Base-by-base conservation (phyloP, 352 stramenopile species). In the Hyaloperonospora brassicae region DNA sequence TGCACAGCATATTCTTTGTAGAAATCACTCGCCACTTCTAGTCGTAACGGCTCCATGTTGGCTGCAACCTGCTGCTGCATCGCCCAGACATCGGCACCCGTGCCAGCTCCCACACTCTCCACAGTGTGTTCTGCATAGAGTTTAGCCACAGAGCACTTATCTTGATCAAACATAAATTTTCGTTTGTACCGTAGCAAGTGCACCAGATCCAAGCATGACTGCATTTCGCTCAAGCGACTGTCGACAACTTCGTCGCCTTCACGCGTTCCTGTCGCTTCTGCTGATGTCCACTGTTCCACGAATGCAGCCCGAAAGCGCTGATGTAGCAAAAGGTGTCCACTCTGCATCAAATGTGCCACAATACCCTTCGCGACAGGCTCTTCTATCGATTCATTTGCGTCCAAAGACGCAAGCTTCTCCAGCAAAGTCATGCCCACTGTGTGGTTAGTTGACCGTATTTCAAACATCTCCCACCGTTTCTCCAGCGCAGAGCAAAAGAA, bases 101-200 rank as follows among this genome's bases (percentile, higher is more conserved):
- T 67, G 30, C 70, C 70, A 21, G 65, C 79, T 23, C 70, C 79
- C 74, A 93, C 90, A 6, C 72, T 76, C 11, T 81, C 53, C 5
- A 93, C 65, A 8, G 82, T 89, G 50, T 90, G 73, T 41, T 95
- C 79, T 0, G 76, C 83, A 39, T 92, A 78, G 4, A 95, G 57
- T 34, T 87, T 88, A 1, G 82, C 80, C 22, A 95, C 73, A 7
- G 67, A 66, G 35, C 72, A 72, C 44, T 88, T 80, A 7, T 90
- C 78, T 25, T 71, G 70, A 38, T 66, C 51, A 40, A 95, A 92
- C 14, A 95, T 81, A 68, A 95, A 89, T 44, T 88, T 69, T 27
- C 86, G 73, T 62, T 95, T 90, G 73, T 93, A 95, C 47, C 79
- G 87, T 5, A 95, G 56, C 25, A 95, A 57, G 25, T 92, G 87